phyloP scores from a whole-genome alignment of 495 filamentous ascomycete species.

The Penicillium nucicola region DNA sequence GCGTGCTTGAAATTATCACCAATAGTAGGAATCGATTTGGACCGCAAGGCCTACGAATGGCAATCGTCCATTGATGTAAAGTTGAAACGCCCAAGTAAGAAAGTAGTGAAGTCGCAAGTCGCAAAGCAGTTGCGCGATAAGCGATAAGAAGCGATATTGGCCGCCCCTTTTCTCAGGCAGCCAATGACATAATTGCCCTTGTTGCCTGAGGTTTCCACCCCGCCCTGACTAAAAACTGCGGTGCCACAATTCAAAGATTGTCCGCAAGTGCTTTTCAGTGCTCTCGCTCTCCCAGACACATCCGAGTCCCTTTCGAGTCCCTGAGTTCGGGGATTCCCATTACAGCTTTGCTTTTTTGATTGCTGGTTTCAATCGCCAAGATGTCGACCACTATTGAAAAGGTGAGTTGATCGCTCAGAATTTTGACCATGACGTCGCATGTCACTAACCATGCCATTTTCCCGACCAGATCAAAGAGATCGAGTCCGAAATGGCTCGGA shows the following conservation, averaged over 20 bases:
- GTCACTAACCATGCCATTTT: conserved; percentile 21
- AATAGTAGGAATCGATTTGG: background rate
- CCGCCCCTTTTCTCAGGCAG: conserved; percentile 1
- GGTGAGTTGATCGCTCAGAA: conserved; percentile 47
- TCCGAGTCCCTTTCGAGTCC: background rate
- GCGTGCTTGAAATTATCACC: background rate
- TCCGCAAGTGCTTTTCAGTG: conserved; percentile 15
- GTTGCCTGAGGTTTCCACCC: conserved; percentile 29
- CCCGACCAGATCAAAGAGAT: conserved; percentile 86
- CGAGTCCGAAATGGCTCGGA: conserved; percentile 95
- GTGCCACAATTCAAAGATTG: conserved; percentile 35
- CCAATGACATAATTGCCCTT: conserved; percentile 22
- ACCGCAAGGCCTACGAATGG: background rate
- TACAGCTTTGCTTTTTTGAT: conserved; percentile 7
- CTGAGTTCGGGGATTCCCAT: background rate
- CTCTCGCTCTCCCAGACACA: conserved; percentile 10
- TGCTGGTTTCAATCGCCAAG: conserved; percentile 39
- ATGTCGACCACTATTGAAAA: conserved; percentile 98
- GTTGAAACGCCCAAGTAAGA: background rate
- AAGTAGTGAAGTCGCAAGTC: background rate
- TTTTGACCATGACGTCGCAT: conserved; percentile 13
- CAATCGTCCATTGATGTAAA: no score
- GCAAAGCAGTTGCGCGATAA: conserved; percentile 17
- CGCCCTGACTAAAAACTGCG: conserved; percentile 29
- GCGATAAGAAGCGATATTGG: conserved; percentile 10